Percentiles rank a stretch among this genome's conserved stretches.
Conservation (phyloP, 257 asterid species). For the Anisodus tanguticus region DNA sequence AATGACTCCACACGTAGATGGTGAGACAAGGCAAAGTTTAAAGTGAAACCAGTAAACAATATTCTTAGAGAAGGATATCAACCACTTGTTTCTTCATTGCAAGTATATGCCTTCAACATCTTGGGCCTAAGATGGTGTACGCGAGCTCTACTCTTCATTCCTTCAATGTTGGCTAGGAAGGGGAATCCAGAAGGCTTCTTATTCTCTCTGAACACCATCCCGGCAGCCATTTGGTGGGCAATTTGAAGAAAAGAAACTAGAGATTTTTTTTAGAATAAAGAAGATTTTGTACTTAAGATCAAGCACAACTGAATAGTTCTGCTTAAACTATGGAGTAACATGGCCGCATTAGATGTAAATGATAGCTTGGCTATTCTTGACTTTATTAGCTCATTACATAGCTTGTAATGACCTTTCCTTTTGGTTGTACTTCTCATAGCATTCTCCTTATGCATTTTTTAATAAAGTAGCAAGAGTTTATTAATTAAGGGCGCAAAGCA, state of each 20-base stretch:
- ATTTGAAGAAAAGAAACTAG: slow-evolving; percentile 4
- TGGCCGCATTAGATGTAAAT: background rate
- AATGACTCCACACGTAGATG: background rate
- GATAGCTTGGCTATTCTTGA: slow-evolving; percentile 6
- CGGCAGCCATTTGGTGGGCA: background rate
- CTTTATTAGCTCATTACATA: slow-evolving; percentile 1
- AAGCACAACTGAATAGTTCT: background rate
- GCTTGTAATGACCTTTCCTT: background rate
- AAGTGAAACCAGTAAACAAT: slow-evolving; percentile 18
- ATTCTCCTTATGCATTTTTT: background rate
- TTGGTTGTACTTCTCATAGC: background rate
- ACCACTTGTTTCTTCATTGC: background rate
- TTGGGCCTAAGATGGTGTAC: slow-evolving; percentile 6
- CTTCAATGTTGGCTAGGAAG: background rate
- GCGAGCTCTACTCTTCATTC: slow-evolving; percentile 9
- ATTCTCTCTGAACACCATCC: slow-evolving; percentile 19
- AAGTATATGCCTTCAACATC: background rate
- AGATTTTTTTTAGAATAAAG: background rate
- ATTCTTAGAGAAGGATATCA: slow-evolving; percentile 11
- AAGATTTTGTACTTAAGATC: background rate
- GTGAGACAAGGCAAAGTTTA: background rate
- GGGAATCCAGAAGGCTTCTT: background rate
- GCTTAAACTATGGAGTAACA: background rate
- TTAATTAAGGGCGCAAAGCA: background rate
- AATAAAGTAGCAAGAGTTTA: background rate